phyloP scores from a whole-genome alignment of 2,329 filamentous ascomycete genomes.

The Aspergillus sp. region DNA sequence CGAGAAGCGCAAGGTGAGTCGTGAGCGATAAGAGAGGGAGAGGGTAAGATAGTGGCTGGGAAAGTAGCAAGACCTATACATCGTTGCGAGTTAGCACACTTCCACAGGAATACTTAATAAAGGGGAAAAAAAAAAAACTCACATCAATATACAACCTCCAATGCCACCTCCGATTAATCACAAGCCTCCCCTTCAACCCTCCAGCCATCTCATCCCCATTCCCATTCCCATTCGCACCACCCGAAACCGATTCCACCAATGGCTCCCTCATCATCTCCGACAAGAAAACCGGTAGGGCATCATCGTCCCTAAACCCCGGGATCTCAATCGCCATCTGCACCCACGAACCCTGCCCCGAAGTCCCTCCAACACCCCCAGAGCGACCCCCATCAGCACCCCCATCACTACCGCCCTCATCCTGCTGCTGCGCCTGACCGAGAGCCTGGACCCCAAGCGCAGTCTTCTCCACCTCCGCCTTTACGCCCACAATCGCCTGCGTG shows the following conservation, averaged over 20 bases:
- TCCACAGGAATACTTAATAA: not conserved
- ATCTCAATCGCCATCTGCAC: constrained; percentile 90
- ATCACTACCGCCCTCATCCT: constrained; percentile 19
- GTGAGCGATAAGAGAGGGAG: constrained; percentile 90
- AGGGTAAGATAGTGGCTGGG: constrained; percentile 88
- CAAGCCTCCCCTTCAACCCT: constrained; percentile 67
- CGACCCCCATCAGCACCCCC: constrained; percentile 25
- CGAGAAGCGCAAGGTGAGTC: constrained; percentile 87
- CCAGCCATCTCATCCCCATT: constrained; percentile 68
- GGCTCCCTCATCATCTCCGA: constrained; percentile 87
- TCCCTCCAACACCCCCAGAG: constrained; percentile 18
- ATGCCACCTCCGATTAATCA: constrained; percentile 89
- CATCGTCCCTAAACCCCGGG: constrained; percentile 85
- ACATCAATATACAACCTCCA: constrained; percentile 97
- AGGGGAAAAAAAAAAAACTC: constrained; percentile 33
- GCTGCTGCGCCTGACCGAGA: constrained; percentile 37
- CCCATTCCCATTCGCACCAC: constrained; percentile 70
- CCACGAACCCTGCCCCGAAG: constrained; percentile 64
- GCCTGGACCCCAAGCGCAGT: constrained; percentile 48
- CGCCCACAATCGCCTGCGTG: constrained; percentile 90
- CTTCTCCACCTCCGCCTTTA: constrained; percentile 91
- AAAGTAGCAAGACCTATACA: constrained; percentile 80
- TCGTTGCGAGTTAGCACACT: constrained; percentile 2
- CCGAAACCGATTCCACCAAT: constrained; percentile 67
- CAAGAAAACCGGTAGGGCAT: constrained; percentile 82